phyloP scores from a whole-genome alignment of 768 basidiomycete species.

The Amanita thiersii region DNA sequence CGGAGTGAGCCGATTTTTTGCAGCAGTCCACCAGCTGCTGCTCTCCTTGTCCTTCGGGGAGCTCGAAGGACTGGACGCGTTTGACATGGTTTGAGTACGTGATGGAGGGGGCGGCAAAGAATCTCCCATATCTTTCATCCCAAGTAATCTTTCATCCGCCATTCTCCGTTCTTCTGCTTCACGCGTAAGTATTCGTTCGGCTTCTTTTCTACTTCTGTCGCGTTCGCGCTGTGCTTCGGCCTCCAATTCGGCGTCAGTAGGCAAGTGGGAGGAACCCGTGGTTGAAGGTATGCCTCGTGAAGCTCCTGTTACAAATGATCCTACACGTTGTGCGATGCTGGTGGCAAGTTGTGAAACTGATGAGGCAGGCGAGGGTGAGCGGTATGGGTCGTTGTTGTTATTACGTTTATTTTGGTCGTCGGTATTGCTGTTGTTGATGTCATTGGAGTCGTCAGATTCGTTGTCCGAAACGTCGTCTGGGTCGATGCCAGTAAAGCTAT shows the following conservation, averaged over 20 bases:
- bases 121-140: slow-evolving; percentile 54
- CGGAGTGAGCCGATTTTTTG: slow-evolving; percentile 71
- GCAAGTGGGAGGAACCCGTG: slow-evolving; percentile 22
- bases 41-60: slow-evolving; percentile 50
- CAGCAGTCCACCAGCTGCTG: slow-evolving; percentile 62
- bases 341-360: slow-evolving; percentile 70
- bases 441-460: slow-evolving; percentile 30
- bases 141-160: slow-evolving; percentile 68
- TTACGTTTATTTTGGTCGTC: slow-evolving; percentile 31
- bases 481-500: slow-evolving; percentile 51
- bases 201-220: slow-evolving; percentile 67
- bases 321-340: slow-evolving; percentile 69
- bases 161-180: slow-evolving; percentile 64
- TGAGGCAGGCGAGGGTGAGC: slow-evolving; percentile 56
- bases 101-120: slow-evolving; percentile 52
- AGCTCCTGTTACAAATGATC: slow-evolving; percentile 49
- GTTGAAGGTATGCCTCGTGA: slow-evolving; percentile 23
- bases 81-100: slow-evolving; percentile 45
- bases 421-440: slow-evolving; percentile 22
- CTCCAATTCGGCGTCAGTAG: slow-evolving; percentile 73
- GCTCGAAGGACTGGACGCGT: slow-evolving; percentile 53
- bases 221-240: slow-evolving; percentile 74
- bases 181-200: slow-evolving; percentile 63
- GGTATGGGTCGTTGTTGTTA: slow-evolving; percentile 23
- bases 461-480: slow-evolving; percentile 38